Evolutionary conservation across 768 basidiomycete genomes (phyloP).

Genomic region (Lanmaoa pseudosensibilis): DNA sequence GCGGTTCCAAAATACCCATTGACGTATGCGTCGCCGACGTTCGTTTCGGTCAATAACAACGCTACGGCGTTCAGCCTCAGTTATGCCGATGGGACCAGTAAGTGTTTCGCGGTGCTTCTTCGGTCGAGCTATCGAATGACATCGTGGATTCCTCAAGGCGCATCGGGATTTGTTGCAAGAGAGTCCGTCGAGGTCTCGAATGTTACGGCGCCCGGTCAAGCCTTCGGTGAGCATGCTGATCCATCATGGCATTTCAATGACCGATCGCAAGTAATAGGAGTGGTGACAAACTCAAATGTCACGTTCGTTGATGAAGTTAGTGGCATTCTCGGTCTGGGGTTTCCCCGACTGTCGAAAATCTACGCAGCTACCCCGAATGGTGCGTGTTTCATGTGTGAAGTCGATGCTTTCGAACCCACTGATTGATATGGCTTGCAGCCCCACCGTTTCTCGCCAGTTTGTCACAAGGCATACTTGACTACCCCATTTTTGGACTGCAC

Average conservation of each 20-base stretch:
- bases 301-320: slow-evolving; percentile 62
- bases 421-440: slow-evolving; percentile 38
- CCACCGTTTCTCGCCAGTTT: slow-evolving; percentile 67
- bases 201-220: slow-evolving; percentile 58
- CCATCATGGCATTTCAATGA: background rate
- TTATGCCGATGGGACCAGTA: slow-evolving; percentile 72
- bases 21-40: slow-evolving; percentile 63
- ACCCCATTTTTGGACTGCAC: slow-evolving; percentile 75
- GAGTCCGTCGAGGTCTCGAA: slow-evolving; percentile 64
- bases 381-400: slow-evolving; percentile 30
- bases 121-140: background rate
- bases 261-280: slow-evolving; percentile 40
- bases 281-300: slow-evolving; percentile 63
- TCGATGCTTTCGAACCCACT: background rate
- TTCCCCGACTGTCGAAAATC: slow-evolving; percentile 69
- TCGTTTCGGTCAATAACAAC: slow-evolving; percentile 59
- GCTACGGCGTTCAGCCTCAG: slow-evolving; percentile 55
- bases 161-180: slow-evolving; percentile 67
- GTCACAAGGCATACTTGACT: slow-evolving; percentile 63
- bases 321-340: slow-evolving; percentile 75
- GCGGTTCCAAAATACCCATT: slow-evolving; percentile 70
- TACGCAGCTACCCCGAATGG: slow-evolving; percentile 46
- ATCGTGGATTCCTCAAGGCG: slow-evolving; percentile 41
- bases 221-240: slow-evolving; percentile 53
- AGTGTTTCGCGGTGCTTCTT: slow-evolving; percentile 25